Evolutionary conservation across 129 eudicot genomes (phyloP), one percentile per base, ranked within the genome.

Genomic region (Lonicera japonica): DNA sequence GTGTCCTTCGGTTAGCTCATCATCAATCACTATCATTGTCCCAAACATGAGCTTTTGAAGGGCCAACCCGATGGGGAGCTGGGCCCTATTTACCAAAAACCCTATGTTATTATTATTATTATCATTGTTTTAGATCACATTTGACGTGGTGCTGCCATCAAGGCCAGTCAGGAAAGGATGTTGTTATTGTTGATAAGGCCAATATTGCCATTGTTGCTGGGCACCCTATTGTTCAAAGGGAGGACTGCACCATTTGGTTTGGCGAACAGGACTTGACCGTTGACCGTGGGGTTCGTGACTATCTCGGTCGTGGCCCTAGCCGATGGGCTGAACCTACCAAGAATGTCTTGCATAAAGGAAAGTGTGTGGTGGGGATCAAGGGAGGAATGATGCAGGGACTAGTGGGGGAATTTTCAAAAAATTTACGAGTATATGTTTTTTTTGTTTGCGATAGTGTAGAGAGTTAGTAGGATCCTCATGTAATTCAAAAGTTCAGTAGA

Each of bases 11-110:
- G 95, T 89, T 14, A 86, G 59, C 71, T 89, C 91, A 19, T 89
- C 97, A 48, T 86, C 88, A 10, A 89, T 75, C 25, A 74, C 95
- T 0, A 84, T 89, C 82, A 86, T 48, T 3, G 97, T 86, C 24
- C 97, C 97, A 62, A 89, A 89, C 97, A 89, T 89, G 58, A 89
- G 84, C 59, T 73, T 78, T 61, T 85, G 91, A 11, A 89, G 64
- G 1, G 84, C 70, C 2, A 73, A 48, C 10, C 95, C 96, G 3
- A 71, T 41, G 0, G 89, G 80, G 25, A 84, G 72, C 56, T 84
- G 80, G 2, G 77, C 82, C 9, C 82, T 72, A 41, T 81, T 75
- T 25, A 77, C 66, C 18, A 85, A 86, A 19, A 63, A 61, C 11
- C 53, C 57, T 0, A 72, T 72, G 6, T 74, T 77, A 53, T 58